Percentiles rank a stretch among this genome's conserved stretches.
These are phyloP conservation scores for Herpetomonas muscarum DNA, from an alignment of 208 protist genomes.

Conservation along the genomic window DNA sequence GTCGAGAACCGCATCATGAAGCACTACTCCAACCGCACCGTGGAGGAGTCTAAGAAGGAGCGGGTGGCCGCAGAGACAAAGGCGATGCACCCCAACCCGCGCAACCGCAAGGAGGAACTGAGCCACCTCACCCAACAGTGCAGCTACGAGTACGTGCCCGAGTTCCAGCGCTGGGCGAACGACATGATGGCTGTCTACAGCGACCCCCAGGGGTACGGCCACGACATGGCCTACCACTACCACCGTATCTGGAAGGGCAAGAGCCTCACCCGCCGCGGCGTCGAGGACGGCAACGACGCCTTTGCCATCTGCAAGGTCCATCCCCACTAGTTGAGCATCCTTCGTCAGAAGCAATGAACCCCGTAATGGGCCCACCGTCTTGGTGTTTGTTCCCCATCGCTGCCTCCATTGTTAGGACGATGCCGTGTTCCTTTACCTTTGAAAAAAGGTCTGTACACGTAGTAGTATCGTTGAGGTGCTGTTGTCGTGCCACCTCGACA, in stretches of 20 bases:
- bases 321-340: constrained; percentile 30
- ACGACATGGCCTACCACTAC: constrained; percentile 91
- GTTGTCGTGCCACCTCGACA: too few species aligned
- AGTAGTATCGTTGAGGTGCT: too few species aligned
- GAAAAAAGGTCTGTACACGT: too few species aligned
- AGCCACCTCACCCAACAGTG: constrained; percentile 83
- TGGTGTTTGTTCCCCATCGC: too few species aligned
- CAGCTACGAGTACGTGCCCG: constrained; percentile 88
- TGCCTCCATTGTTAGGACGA: too few species aligned
- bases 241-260: constrained; percentile 89
- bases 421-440: too few species aligned
- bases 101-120: constrained; percentile 81
- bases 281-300: constrained; percentile 80
- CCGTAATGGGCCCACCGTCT: too few species aligned
- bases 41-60: constrained; percentile 70
- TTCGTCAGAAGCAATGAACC: too few species aligned
- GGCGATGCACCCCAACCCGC: constrained; percentile 61
- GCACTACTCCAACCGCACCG: constrained; percentile 81
- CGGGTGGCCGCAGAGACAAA: constrained; percentile 43
- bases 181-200: constrained; percentile 89
- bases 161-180: constrained; percentile 90
- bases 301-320: constrained; percentile 73
- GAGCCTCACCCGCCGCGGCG: constrained; percentile 61
- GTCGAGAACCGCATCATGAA: constrained; percentile 85
- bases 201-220: constrained; percentile 77